Percentiles rank a stretch among this genome's conserved stretches.
Evolutionary conservation across 345 rosid genomes (phyloP).

Genomic region (Pugionium cornutum): DNA sequence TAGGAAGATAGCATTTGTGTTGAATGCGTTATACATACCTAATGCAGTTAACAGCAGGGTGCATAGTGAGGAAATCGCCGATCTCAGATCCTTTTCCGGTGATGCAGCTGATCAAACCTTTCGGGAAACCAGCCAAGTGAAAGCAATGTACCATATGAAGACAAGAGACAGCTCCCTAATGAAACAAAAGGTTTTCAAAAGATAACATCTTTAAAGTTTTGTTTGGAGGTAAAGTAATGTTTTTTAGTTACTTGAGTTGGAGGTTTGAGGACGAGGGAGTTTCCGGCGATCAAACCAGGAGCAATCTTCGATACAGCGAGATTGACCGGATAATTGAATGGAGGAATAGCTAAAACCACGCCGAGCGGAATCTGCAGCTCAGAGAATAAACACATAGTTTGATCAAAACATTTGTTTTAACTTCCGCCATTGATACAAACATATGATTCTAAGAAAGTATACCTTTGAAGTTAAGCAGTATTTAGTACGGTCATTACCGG

Average conservation of each 20-base stretch:
- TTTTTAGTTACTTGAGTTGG: constrained; percentile 80
- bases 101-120: constrained; percentile 85
- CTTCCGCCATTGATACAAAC: constrained; percentile 16
- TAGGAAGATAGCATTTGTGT: not conserved
- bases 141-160: constrained; percentile 98
- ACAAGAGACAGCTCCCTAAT: constrained; percentile 95
- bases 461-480: constrained; percentile 98
- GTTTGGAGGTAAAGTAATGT: not conserved
- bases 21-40: constrained; percentile 49
- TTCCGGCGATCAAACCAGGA: constrained; percentile 94
- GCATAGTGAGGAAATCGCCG: constrained; percentile 99
- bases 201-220: not conserved
- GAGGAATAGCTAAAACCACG: constrained; percentile 93
- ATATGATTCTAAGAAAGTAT: constrained; percentile 9
- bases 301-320: constrained; percentile 94
- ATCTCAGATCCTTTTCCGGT: constrained; percentile 99
- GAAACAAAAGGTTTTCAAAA: not conserved
- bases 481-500: constrained; percentile 96
- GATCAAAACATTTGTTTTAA: constrained; percentile 16
- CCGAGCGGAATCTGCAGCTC: constrained; percentile 77
- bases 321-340: constrained; percentile 97
- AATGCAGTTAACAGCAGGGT: constrained; percentile 93
- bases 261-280: constrained; percentile 96
- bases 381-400: not conserved
- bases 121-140: constrained; percentile 97